phyloP scores from a whole-genome alignment of 2,329 filamentous ascomycete species.

The Chalara sp. region DNA sequence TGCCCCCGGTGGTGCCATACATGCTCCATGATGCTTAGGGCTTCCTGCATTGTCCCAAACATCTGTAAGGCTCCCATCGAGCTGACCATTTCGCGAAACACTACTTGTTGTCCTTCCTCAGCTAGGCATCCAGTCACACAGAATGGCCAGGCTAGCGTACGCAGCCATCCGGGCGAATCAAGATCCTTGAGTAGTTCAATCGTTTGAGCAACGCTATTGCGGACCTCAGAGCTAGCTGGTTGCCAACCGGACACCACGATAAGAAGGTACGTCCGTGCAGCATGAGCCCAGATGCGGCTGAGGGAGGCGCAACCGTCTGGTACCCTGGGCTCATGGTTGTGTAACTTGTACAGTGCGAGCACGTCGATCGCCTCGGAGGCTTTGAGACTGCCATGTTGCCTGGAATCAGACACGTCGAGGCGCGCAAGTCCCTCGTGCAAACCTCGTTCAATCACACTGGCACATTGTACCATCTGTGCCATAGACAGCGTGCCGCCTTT shows the following conservation, averaged over 20 bases:
- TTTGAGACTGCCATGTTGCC: not conserved
- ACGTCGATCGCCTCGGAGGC: not conserved
- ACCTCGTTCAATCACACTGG: slow-evolving; percentile 28
- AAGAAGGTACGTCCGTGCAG: slow-evolving; percentile 1
- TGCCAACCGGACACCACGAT: slow-evolving; percentile 6
- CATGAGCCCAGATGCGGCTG: slow-evolving; percentile 6
- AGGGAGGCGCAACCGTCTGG: not conserved
- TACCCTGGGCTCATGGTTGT: not conserved
- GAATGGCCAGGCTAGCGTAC: too few relatives aligned
- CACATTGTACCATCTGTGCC: slow-evolving; percentile 37
- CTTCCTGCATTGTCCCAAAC: not conserved
- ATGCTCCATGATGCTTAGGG: not conserved
- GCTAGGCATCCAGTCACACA: too few relatives aligned
- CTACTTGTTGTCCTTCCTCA: too few relatives aligned
- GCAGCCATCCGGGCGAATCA: too few relatives aligned
- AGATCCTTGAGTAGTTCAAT: too few relatives aligned
- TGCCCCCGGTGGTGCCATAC: not conserved
- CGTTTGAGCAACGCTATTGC: not conserved
- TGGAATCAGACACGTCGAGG: not conserved
- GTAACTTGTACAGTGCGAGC: not conserved
- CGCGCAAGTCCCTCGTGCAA: slow-evolving; percentile 7
- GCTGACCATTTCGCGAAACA: too few relatives aligned
- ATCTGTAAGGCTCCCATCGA: not conserved
- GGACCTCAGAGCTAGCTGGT: not conserved
- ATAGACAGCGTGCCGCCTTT: slow-evolving; percentile 34